A percentile compares a stretch with the other conserved stretches of the same genome.
Evolutionary conservation across 176 grass and related monocot species (phyloP).

Genomic region (maize (Zea mays)): DNA sequence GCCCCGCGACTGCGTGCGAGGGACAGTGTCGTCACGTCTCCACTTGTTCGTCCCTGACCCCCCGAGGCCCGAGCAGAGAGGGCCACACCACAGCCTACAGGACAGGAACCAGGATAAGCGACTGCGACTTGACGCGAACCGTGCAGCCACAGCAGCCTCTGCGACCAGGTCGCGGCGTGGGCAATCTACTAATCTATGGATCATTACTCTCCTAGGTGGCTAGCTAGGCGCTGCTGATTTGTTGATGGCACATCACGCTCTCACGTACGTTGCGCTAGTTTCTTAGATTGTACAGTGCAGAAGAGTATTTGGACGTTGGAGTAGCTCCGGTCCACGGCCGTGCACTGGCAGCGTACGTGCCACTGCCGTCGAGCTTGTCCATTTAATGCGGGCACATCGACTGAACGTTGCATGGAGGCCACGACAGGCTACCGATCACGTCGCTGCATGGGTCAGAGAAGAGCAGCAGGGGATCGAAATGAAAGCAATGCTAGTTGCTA

Average conservation of each 20-base stretch:
- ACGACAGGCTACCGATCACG: slow-evolving; percentile 13
- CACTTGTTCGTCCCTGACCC: neutral
- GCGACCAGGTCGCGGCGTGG: neutral
- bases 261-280: no score
- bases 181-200: no score
- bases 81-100: neutral
- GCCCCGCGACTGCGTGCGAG: slow-evolving; percentile 24
- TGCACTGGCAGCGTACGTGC: slow-evolving; percentile 4
- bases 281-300: no score
- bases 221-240: no score
- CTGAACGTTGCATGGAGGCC: slow-evolving; percentile 4
- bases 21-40: slow-evolving; percentile 34
- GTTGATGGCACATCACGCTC: no score
- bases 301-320: no score
- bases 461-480: slow-evolving; percentile 8
- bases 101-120: neutral
- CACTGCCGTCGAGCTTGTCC: neutral
- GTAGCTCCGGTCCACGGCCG: neutral
- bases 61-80: no score
- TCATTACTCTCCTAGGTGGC: no score
- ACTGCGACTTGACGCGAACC: slow-evolving; percentile 8
- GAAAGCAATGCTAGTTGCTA: neutral
- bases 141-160: neutral
- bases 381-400: slow-evolving; percentile 7
- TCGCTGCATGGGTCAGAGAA: neutral